Evolutionary conservation across 169 alveolate genomes (phyloP).

Genomic region (Plasmodium cynomolgi): DNA sequence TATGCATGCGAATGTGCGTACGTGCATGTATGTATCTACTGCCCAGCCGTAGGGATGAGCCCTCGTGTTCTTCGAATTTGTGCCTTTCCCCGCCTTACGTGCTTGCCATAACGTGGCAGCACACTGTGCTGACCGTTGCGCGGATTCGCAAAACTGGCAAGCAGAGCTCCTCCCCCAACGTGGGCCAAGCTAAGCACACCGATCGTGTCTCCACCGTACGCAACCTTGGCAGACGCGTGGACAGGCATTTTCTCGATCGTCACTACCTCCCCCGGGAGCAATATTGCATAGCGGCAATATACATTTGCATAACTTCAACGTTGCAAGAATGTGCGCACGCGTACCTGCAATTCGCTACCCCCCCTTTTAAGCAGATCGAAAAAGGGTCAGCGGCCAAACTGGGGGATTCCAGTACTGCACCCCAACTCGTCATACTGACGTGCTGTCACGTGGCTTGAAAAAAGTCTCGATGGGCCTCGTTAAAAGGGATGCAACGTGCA

Average conservation of each 20-base stretch:
- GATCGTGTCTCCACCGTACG: background rate
- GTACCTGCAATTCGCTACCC: background rate
- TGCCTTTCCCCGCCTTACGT: background rate
- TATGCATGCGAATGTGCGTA: background rate
- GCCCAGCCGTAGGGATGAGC: background rate
- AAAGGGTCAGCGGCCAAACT: background rate
- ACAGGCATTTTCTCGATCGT: background rate
- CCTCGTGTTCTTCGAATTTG: background rate
- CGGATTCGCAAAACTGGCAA: background rate
- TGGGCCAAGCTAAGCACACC: background rate
- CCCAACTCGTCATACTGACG: background rate
- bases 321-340: background rate
- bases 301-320: background rate
- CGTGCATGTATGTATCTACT: background rate
- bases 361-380: background rate
- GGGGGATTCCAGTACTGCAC: background rate
- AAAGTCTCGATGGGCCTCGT: background rate
- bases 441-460: background rate
- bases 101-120: background rate
- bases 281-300: background rate
- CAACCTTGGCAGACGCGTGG: background rate
- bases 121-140: background rate
- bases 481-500: background rate
- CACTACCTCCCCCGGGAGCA: background rate
- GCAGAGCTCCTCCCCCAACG: background rate